These are phyloP conservation scores for Backusella luteola DNA, from an alignment of 192 early-diverging fungal genomes.

Conservation along the genomic window DNA sequence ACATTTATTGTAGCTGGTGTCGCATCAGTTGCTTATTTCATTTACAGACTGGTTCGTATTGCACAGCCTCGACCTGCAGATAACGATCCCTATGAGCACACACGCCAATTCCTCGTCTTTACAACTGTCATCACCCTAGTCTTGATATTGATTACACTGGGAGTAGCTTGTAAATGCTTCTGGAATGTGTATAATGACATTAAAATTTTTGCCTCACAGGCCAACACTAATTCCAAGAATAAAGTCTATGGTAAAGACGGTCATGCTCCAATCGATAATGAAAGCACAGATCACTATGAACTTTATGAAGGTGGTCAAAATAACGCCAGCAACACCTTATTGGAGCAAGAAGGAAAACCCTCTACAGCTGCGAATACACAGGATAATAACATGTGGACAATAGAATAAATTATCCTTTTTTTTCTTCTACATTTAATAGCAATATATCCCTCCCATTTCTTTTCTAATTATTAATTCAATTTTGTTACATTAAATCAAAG, in stretches of 20 bases:
- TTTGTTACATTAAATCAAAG: background rate
- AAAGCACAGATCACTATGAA: slow-evolving; percentile 6
- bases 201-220: background rate
- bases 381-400: slow-evolving; percentile 19
- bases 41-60: slow-evolving; percentile 29
- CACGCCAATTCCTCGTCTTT: slow-evolving; percentile 40
- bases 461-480: background rate
- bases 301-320: background rate
- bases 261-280: slow-evolving; percentile 1
- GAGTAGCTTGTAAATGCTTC: slow-evolving; percentile 16
- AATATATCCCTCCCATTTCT: background rate
- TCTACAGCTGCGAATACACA: background rate
- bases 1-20: slow-evolving; percentile 14
- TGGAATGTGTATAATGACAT: slow-evolving; percentile 8
- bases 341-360: background rate
- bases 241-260: background rate
- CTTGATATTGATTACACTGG: slow-evolving; percentile 23
- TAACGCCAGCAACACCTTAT: background rate
- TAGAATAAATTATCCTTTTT: slow-evolving; percentile 14
- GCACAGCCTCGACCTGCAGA: background rate
- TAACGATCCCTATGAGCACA: slow-evolving; percentile 42
- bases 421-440: background rate
- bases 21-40: slow-evolving; percentile 27
- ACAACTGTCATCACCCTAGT: slow-evolving; percentile 25
- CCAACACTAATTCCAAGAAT: background rate